Evolutionary conservation across 2,329 filamentous ascomycete species (phyloP).

Genomic region (Fusarium sp.): DNA sequence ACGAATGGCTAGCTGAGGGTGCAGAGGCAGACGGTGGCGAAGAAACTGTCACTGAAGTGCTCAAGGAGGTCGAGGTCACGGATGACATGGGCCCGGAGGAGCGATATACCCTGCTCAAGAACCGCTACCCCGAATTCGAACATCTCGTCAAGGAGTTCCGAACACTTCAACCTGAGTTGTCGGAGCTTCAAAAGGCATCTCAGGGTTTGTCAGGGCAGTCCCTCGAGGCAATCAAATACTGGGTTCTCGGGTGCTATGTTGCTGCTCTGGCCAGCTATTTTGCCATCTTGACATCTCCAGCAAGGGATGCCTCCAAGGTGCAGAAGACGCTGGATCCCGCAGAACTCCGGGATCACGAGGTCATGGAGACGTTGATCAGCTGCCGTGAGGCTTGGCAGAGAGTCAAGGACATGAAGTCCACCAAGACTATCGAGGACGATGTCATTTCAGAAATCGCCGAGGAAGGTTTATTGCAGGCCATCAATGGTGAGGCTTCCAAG

Average conservation of each 20-base stretch:
- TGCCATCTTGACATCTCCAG: conserved; percentile 86
- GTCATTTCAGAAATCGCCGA: conserved; percentile 35
- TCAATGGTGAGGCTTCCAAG: conserved; percentile 37
- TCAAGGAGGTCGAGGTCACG: conserved; percentile 85
- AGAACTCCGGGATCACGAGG: conserved; percentile 88
- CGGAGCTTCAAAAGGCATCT: conserved; percentile 68
- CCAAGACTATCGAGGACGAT: conserved; percentile 55
- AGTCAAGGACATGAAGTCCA: conserved; percentile 73
- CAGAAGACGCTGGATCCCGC: conserved; percentile 75
- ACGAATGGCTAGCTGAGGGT: conserved; percentile 79
- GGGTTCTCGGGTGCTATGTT: conserved; percentile 87
- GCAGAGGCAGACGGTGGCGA: conserved; percentile 63
- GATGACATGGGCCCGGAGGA: conserved; percentile 83
- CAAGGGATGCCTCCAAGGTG: conserved; percentile 67
- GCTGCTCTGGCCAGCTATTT: conserved; percentile 94
- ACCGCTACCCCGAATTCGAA: conserved; percentile 92
- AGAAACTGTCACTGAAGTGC: conserved; percentile 83
- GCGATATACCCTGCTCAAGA: conserved; percentile 78
- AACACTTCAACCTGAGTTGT: conserved; percentile 75
- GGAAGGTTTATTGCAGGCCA: conserved; percentile 44
- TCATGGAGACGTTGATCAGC: conserved; percentile 87
- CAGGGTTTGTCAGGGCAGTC: conserved; percentile 64
- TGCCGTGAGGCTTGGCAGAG: conserved; percentile 85
- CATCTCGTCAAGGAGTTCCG: conserved; percentile 84
- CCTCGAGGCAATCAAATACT: conserved; percentile 77